Conservation (phyloP, 192 early-diverging fungal genomes). For the Coemansia sp. region DNA sequence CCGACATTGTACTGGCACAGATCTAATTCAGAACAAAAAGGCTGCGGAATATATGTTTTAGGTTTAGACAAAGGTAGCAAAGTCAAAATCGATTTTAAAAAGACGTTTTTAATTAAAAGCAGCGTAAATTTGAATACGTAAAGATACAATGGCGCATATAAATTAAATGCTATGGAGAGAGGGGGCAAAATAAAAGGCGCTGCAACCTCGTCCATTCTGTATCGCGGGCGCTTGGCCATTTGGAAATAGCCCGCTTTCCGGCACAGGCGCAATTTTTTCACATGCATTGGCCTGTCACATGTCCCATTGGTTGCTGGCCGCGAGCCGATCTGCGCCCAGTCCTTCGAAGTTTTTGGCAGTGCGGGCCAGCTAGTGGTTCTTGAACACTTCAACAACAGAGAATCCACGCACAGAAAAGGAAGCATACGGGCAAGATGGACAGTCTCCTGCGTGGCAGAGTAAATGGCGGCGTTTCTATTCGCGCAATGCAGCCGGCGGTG, state of each 20-base stretch:
- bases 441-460: conserved; percentile 24
- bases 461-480: conserved; percentile 1
- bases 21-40: not conserved
- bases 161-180: not conserved
- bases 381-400: conserved; percentile 1
- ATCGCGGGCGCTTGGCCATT: not conserved
- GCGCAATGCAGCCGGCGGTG: conserved; percentile 9
- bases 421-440: conserved; percentile 7
- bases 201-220: not conserved
- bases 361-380: no score
- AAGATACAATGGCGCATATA: not conserved
- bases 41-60: conserved; percentile 9
- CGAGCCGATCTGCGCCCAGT: not conserved
- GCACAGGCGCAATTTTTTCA: conserved; percentile 2
- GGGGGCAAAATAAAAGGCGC: not conserved
- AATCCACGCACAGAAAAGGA: not conserved
- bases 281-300: not conserved
- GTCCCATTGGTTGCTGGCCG: not conserved
- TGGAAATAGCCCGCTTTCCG: not conserved
- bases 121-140: not conserved
- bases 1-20: not conserved
- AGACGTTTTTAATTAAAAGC: not conserved
- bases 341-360: no score
- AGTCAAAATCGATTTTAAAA: no score
- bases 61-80: no score